Conservation (phyloP, 768 basidiomycete genomes). For the Collybiopsis confluens region DNA sequence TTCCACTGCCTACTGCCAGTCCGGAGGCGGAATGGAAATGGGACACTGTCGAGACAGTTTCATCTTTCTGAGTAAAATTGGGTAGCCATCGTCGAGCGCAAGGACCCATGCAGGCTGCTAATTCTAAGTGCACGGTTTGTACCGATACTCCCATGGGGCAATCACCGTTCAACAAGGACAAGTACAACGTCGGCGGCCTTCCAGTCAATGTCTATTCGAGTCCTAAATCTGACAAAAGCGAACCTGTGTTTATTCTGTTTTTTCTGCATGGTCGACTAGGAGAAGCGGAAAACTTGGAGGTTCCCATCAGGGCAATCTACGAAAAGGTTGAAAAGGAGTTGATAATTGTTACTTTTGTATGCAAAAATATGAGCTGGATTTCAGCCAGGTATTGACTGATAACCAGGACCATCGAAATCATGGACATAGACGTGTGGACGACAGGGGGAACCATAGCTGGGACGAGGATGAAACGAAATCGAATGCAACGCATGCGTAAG, state of each 20-base stretch:
- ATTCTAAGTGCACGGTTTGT: too few relatives aligned
- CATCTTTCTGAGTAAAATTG: too few relatives aligned
- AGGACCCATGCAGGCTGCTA: too few relatives aligned
- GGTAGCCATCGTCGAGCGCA: too few relatives aligned
- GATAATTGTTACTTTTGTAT: conserved; percentile 35
- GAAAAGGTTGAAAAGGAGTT: conserved; percentile 21
- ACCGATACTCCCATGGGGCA: background rate
- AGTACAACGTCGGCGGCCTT: conserved; percentile 32
- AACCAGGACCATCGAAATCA: conserved; percentile 47
- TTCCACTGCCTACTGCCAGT: too few relatives aligned
- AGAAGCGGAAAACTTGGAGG: conserved; percentile 24
- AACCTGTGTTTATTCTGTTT: conserved; percentile 33
- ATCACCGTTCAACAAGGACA: conserved; percentile 14
- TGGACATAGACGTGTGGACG: conserved; percentile 30
- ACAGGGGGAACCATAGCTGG: conserved; percentile 34
- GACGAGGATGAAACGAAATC: conserved; percentile 20
- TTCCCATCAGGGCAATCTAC: conserved; percentile 22
- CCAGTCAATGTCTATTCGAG: conserved; percentile 27
- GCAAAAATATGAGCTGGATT: conserved; percentile 7
- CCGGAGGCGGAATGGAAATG: too few relatives aligned
- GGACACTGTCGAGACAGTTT: too few relatives aligned
- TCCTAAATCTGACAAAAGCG: conserved; percentile 2
- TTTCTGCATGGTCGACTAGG: conserved; percentile 38
- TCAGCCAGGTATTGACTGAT: background rate
- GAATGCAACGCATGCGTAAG: conserved; percentile 40